These are phyloP conservation scores for Lentinula aciculospora DNA, from an alignment of 768 basidiomycete genomes.

Conservation along the genomic window DNA sequence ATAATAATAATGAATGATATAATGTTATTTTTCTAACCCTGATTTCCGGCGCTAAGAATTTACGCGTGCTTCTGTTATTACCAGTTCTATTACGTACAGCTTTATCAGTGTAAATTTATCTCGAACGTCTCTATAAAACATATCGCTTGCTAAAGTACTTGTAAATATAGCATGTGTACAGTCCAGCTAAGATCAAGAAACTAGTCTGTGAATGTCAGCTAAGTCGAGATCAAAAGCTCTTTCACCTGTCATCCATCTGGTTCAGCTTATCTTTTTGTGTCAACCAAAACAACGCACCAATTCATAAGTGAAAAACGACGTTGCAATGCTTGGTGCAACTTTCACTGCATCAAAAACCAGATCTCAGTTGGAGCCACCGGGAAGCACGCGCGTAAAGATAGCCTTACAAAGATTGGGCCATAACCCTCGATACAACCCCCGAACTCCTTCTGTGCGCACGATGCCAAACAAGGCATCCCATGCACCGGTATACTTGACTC, in stretches of 20 bases:
- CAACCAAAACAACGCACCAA: slow-evolving; percentile 30
- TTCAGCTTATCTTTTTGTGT: neutral
- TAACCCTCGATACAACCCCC: slow-evolving; percentile 77
- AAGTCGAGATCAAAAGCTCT: slow-evolving; percentile 30
- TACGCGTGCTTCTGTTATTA: too few relatives aligned
- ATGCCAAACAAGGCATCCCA: slow-evolving; percentile 71
- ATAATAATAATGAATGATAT: neutral
- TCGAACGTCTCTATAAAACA: too few relatives aligned
- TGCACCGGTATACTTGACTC: slow-evolving; percentile 74
- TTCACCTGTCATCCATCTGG: slow-evolving; percentile 18
- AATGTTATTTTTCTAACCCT: neutral
- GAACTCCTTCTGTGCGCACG: slow-evolving; percentile 65
- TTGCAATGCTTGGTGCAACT: slow-evolving; percentile 87
- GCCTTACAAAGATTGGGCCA: slow-evolving; percentile 85
- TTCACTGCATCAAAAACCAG: slow-evolving; percentile 53
- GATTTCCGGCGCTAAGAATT: slow-evolving; percentile 1
- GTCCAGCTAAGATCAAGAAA: neutral
- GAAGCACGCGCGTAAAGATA: neutral
- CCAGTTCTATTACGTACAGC: too few relatives aligned
- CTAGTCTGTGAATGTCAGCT: neutral
- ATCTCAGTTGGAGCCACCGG: neutral
- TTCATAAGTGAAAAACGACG: slow-evolving; percentile 82
- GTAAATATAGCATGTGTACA: neutral
- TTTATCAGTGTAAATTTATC: too few relatives aligned
- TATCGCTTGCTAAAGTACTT: neutral